Percentiles rank a stretch among this genome's conserved stretches.
phyloP scores from a whole-genome alignment of 805 yeast genomes.

The Nadsonia fulvescens region DNA sequence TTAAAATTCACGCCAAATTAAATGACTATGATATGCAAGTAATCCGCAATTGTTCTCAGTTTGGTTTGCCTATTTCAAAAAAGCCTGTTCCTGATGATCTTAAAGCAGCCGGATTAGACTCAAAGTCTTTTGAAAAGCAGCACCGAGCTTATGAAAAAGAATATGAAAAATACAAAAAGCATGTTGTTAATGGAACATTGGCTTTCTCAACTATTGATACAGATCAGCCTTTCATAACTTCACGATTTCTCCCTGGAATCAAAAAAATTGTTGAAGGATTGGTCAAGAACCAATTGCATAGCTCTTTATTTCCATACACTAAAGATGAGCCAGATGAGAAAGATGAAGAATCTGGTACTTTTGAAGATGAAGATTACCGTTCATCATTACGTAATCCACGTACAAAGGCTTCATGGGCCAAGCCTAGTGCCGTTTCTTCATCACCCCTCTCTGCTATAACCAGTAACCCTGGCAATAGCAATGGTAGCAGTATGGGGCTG shows the following conservation, averaged over 20 bases:
- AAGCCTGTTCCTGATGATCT: too few relatives aligned
- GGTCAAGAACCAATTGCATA: conserved; percentile 31
- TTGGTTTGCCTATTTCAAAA: conserved; percentile 42
- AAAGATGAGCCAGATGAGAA: conserved; percentile 47
- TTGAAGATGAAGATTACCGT: conserved; percentile 19
- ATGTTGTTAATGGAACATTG: too few relatives aligned
- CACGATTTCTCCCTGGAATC: conserved; percentile 57
- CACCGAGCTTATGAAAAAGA: conserved; percentile 12
- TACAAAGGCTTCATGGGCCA: conserved; percentile 66
- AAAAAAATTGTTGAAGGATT: conserved; percentile 38
- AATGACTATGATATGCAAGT: conserved; percentile 29
- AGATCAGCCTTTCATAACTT: too few relatives aligned
- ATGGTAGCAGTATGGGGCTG: too few relatives aligned
- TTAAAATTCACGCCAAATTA: conserved; percentile 35
- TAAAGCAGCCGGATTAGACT: too few relatives aligned
- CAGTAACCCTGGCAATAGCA: too few relatives aligned
- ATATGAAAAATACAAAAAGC: too few relatives aligned
- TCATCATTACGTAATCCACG: conserved; percentile 48
- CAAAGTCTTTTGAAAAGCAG: conserved; percentile 12
- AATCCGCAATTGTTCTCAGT: conserved; percentile 34
- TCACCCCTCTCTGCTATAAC: too few relatives aligned
- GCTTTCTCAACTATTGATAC: too few relatives aligned
- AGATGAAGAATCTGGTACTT: conserved; percentile 20
- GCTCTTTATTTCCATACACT: conserved; percentile 49
- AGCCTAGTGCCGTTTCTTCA: too few relatives aligned